A percentile compares a stretch with the other conserved stretches of the same genome.
phyloP scores from a whole-genome alignment of 2,329 filamentous ascomycete genomes.

The Trichoderma sp. region DNA sequence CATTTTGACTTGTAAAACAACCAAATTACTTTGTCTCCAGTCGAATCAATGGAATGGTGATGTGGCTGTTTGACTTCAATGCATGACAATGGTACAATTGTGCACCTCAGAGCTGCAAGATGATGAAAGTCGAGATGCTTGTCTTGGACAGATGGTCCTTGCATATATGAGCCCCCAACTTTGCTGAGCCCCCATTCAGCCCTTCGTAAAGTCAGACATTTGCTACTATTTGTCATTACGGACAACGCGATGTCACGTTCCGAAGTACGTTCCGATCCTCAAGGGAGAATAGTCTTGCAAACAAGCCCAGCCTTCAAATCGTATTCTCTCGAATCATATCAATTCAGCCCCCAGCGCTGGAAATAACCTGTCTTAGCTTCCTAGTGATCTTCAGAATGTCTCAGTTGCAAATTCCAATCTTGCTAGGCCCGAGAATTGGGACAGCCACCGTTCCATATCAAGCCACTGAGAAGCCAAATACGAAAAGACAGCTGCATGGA shows the following conservation, averaged over 20 bases:
- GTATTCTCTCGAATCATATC: slow-evolving; percentile 10
- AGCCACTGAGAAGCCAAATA: neutral
- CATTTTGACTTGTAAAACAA: neutral
- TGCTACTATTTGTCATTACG: neutral
- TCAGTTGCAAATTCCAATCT: neutral
- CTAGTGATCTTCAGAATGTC: slow-evolving; percentile 3
- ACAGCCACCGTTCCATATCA: neutral
- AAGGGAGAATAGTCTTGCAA: neutral
- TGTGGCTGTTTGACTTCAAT: neutral
- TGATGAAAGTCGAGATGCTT: neutral
- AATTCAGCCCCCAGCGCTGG: neutral
- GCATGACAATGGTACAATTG: neutral
- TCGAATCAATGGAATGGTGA: too few relatives aligned
- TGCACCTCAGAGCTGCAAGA: neutral
- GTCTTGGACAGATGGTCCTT: neutral
- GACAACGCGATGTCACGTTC: slow-evolving; percentile 1
- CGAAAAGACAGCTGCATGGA: neutral
- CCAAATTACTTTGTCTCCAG: neutral
- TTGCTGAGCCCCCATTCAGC: neutral
- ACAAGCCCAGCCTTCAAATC: neutral
- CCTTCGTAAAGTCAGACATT: slow-evolving; percentile 14
- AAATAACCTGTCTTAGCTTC: slow-evolving; percentile 14
- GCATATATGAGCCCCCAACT: neutral
- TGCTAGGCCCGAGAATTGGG: neutral
- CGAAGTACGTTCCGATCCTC: neutral